A percentile compares a stretch with the other conserved stretches of the same genome.
Conservation (phyloP, 352 stramenopile genomes). For the Pythium sp. region DNA sequence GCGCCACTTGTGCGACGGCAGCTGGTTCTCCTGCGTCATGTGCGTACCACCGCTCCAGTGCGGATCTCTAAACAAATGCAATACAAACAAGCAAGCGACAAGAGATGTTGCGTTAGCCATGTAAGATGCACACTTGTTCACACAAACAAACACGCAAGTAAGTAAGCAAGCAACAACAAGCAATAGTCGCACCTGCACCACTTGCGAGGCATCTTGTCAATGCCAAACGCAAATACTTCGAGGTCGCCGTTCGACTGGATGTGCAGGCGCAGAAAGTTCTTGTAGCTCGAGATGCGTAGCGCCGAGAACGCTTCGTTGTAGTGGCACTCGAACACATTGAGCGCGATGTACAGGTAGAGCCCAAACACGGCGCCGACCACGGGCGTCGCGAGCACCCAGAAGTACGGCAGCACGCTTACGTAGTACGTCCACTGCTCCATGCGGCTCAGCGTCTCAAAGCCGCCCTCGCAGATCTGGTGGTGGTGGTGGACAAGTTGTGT, state of each 20-base stretch:
- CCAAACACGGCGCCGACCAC: conserved; percentile 81
- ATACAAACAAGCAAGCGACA: background rate
- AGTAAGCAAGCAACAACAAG: conserved; percentile 11
- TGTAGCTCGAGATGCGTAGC: conserved; percentile 86
- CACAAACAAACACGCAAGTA: background rate
- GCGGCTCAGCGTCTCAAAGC: conserved; percentile 55
- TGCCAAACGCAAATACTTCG: conserved; percentile 78
- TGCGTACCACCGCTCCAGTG: conserved; percentile 70
- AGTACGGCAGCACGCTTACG: conserved; percentile 83
- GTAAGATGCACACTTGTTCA: background rate
- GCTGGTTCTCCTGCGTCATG: conserved; percentile 47
- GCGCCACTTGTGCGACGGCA: conserved; percentile 70
- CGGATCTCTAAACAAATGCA: conserved; percentile 41
- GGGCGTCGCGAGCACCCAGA: conserved; percentile 81
- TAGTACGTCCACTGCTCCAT: conserved; percentile 85
- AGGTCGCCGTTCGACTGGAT: conserved; percentile 73
- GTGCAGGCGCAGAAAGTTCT: conserved; percentile 86
- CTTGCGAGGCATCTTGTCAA: conserved; percentile 89
- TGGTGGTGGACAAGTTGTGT: background rate
- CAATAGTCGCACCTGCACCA: conserved; percentile 61
- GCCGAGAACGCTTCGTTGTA: conserved; percentile 90
- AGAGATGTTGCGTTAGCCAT: background rate
- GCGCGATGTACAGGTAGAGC: conserved; percentile 78
- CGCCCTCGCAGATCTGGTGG: conserved; percentile 59
- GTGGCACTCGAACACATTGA: conserved; percentile 84